Percentiles rank a stretch among this genome's conserved stretches.
Evolutionary conservation across 805 yeast species (phyloP).

Genomic region (Suhomyces pyralidae): DNA sequence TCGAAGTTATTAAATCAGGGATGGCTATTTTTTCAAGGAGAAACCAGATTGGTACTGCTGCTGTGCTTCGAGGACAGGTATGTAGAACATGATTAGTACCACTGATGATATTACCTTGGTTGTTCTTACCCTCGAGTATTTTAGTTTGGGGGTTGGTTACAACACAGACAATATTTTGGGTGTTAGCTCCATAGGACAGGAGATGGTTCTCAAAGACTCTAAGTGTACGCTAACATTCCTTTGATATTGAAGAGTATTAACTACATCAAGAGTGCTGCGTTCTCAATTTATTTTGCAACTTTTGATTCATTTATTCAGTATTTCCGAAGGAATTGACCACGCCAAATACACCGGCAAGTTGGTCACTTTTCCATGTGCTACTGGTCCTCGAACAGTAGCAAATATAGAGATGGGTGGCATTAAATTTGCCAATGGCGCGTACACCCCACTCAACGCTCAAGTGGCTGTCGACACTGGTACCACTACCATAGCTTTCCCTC

Average conservation of each 20-base stretch:
- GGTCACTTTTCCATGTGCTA: background rate
- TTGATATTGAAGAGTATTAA: conserved; percentile 56
- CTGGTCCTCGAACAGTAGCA: too few relatives aligned
- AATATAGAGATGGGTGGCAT: background rate
- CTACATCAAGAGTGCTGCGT: conserved; percentile 50
- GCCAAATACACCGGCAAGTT: conserved; percentile 54
- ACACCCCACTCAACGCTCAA: background rate
- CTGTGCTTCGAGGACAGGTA: background rate
- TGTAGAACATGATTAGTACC: background rate
- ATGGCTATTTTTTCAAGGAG: too few relatives aligned
- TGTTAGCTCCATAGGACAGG: background rate
- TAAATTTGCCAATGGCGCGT: background rate
- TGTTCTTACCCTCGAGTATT: background rate
- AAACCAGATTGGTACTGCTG: too few relatives aligned
- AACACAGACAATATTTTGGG: background rate
- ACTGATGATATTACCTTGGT: background rate
- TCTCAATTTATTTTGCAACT: conserved; percentile 59
- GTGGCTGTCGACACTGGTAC: background rate
- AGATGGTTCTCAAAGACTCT: background rate
- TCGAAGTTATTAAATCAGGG: too few relatives aligned
- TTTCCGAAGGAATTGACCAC: conserved; percentile 69
- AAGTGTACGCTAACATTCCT: conserved; percentile 54
- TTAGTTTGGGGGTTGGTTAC: background rate
- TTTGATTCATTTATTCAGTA: conserved; percentile 26
- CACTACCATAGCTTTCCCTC: background rate